Conservation (phyloP, 2,329 filamentous ascomycete species). For the Colletotrichum lupini region DNA sequence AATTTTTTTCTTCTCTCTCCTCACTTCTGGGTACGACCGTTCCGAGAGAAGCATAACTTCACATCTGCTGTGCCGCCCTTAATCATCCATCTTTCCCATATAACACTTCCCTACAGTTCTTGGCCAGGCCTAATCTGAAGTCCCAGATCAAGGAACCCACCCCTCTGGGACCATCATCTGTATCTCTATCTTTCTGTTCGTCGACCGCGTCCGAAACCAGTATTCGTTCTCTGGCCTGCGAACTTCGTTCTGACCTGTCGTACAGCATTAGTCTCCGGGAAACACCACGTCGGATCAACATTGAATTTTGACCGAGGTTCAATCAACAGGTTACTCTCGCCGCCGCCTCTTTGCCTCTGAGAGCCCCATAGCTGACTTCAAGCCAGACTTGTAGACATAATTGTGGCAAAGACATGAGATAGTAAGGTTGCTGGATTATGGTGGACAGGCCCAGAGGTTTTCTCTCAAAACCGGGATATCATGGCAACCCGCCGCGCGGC, state of each 20-base stretch:
- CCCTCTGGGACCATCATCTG: not conserved
- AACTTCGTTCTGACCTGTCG: not conserved
- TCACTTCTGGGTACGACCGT: not conserved
- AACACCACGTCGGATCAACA: constrained; percentile 36
- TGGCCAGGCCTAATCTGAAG: constrained; percentile 6
- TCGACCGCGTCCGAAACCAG: constrained; percentile 13
- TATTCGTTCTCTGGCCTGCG: not conserved
- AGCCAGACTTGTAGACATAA: constrained; percentile 21
- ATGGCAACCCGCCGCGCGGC: constrained; percentile 57
- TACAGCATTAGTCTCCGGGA: not conserved
- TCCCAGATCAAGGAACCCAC: not conserved
- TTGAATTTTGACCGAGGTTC: constrained; percentile 28
- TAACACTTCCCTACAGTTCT: not conserved
- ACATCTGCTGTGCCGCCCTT: constrained; percentile 16
- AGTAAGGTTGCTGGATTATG: constrained; percentile 31
- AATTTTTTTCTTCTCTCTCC: not conserved
- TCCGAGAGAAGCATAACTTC: not conserved
- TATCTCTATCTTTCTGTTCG: not conserved
- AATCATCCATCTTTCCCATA: constrained; percentile 12
- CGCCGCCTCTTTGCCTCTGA: not conserved
- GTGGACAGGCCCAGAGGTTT: constrained; percentile 34
- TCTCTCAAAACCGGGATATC: constrained; percentile 43
- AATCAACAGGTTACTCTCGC: constrained; percentile 35
- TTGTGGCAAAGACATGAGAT: constrained; percentile 34
- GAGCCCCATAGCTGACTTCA: constrained; percentile 15